Base-by-base conservation (phyloP, 2,329 filamentous ascomycete genomes). In the Elsinoe arachidis region DNA sequence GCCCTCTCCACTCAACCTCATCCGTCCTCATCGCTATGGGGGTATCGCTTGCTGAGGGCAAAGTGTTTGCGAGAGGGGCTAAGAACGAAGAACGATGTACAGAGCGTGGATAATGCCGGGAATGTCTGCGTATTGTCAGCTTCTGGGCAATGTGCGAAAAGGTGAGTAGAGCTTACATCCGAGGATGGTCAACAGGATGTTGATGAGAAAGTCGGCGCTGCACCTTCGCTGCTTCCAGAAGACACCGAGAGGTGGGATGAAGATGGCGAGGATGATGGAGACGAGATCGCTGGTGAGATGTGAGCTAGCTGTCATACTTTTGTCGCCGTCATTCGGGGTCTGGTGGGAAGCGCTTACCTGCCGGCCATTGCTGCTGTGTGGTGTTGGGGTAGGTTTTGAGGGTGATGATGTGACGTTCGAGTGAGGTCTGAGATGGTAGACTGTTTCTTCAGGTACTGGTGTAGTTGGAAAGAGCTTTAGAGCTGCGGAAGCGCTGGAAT, bases 31-130 rank as follows among this genome's bases (percentile, higher is more conserved):
- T n/a, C 30, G 26, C 34, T 53, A 11, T 23, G 14, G n/a, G 49
- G 49, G 49, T 53, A 53, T 53, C 49, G 34, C 11, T 53, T 21
- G 49, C 49, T 53, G 41, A 39, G 49, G 49, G 26, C 19, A 53
- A 39, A 15, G 21, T 38, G 30, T 11, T 26, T 19, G 11, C 49
- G 33, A 11, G 15, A 26, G 5, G 33, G 17, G 61, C 73, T 89
- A 95, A 72, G 90, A 92, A 76, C 92, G 93, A 68, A 93, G 80
- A 66, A 95, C 93, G 69, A 95, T 91, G 81, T 93, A 95, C 78
- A 95, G 76, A 61, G 90, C 90, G 79, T 96, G 90, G 73, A 95
- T 89, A 77, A 95, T 91, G 49, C 49, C 49, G 19, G 49, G 49
- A 38, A 53, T 53, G 34, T 73, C 90, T 88, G 63, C 86, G 87